Evolutionary conservation across 2,329 filamentous ascomycete species (phyloP).

Genomic region (Calonectria leucothoes): DNA sequence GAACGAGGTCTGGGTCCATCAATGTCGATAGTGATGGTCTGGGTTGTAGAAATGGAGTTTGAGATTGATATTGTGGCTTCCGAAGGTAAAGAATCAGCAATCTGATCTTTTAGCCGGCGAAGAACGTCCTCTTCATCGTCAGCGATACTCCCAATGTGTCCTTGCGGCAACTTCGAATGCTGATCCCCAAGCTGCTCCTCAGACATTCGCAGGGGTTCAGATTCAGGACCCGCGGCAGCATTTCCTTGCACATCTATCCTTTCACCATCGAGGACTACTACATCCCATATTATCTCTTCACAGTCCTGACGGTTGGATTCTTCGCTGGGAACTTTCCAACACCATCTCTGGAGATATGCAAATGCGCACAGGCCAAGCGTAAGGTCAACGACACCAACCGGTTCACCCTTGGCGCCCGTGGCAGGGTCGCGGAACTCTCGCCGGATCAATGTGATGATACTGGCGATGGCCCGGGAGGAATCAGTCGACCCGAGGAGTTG

Average conservation of each 20-base stretch:
- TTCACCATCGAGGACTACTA: conserved; percentile 70
- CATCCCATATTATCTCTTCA: conserved; percentile 74
- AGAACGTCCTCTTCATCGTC: conserved; percentile 57
- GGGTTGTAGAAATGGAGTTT: conserved; percentile 69
- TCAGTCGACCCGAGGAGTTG: conserved; percentile 77
- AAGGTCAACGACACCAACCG: conserved; percentile 70
- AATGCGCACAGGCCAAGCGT: conserved; percentile 70
- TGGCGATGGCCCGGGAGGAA: conserved; percentile 74
- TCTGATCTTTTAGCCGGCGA: conserved; percentile 62
- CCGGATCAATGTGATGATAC: conserved; percentile 72
- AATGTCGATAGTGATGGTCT: conserved; percentile 74
- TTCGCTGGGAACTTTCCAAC: conserved; percentile 62
- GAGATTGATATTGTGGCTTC: conserved; percentile 70
- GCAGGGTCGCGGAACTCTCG: conserved; percentile 73
- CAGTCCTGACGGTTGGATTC: conserved; percentile 59
- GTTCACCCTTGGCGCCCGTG: conserved; percentile 69
- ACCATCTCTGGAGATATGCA: conserved; percentile 70
- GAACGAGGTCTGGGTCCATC: conserved; percentile 62
- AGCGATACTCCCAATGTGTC: background rate
- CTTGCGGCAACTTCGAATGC: background rate
- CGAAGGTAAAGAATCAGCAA: conserved; percentile 64
- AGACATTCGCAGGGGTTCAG: background rate
- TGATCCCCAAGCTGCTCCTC: conserved; percentile 5
- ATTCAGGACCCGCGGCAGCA: background rate
- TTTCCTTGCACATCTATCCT: conserved; percentile 63